A percentile compares a stretch with the other conserved stretches of the same genome.
Conservation (phyloP, 306 rosid genomes). For the Cicer chorassanicum region DNA sequence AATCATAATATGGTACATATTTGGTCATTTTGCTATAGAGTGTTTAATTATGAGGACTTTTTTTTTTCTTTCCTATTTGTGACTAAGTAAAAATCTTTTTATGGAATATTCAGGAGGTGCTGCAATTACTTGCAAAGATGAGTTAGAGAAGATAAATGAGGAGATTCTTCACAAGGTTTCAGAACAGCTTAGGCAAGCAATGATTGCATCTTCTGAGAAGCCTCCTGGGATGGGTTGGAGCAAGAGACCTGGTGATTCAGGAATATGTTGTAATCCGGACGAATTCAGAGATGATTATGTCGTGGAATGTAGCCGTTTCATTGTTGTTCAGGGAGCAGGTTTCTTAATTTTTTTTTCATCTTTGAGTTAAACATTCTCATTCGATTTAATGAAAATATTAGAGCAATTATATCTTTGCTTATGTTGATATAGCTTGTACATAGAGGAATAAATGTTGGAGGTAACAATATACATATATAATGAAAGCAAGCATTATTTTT, state of each 20-base stretch:
- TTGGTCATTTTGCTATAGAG: no score
- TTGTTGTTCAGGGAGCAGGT: conserved; percentile 99
- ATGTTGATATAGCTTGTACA: not conserved
- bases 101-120: conserved; percentile 68
- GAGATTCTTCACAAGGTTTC: conserved; percentile 73
- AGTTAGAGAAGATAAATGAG: conserved; percentile 77
- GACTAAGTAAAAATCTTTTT: conserved; percentile 23
- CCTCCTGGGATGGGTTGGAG: conserved; percentile 97
- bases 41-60: not conserved
- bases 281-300: conserved; percentile 58
- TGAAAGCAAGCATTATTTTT: not conserved
- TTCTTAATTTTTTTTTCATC: conserved; percentile 34
- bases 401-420: not conserved
- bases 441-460: conserved; percentile 1
- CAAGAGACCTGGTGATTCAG: conserved; percentile 65
- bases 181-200: conserved; percentile 73
- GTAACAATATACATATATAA: not conserved
- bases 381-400: conserved; percentile 21
- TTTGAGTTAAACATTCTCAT: conserved; percentile 1
- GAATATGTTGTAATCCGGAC: conserved; percentile 50
- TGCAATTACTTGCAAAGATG: conserved; percentile 88
- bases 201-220: conserved; percentile 59
- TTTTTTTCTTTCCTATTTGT: not conserved
- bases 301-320: conserved; percentile 56
- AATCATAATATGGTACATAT: no score